Base-by-base conservation (phyloP, 2,329 filamentous ascomycete genomes). In the Dothiorella sarmentorum region DNA sequence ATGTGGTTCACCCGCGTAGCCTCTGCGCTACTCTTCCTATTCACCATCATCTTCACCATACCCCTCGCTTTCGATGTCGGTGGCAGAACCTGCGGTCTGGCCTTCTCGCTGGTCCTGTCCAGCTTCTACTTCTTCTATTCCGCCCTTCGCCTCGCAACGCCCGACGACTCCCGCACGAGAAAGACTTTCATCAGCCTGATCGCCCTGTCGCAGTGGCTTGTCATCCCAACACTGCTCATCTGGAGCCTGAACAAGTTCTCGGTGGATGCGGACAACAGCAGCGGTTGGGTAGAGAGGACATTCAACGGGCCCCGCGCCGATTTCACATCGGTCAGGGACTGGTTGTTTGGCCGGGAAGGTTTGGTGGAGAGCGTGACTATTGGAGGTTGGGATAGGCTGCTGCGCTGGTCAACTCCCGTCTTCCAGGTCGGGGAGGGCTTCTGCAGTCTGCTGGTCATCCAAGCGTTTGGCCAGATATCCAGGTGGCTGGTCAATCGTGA, bases 61-160 rank as follows among this genome's bases (percentile, higher is more conserved):
- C 94, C 94, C 62, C 87, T 99, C 71, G 90, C 93, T 69, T 97
- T 97, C 79, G 94, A 99, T 84, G 93, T 97, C 69, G 94, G 94
- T 72, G 94, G 94, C 62, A 87, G 91, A 69, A 92, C 94, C 67
- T 96, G 91, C 70, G 94, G 94, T 61, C 82, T 99, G 69, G 93
- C 91, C 63, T 97, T 95, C 79, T 97, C 91, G 71, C 83, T 97
- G 56, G 85, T 89, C 47, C 84, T 97, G 57, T 92, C 93, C 66
- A 81, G 83, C 68, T 97, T 95, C 80, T 97, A 97, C 79, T 88
- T 96, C 72, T 76, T 90, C 73, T 91, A 94, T 76, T 96, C 91
- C 59, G 78, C 85, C 63, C 79, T 94, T 64, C 90, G 89, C 69
- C 82, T 97, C 61, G 81, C 86, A 13, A 96, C 92, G 0, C 90